Evolutionary conservation across 2,329 filamentous ascomycete species (phyloP).

Genomic region (Cadophora sp.): DNA sequence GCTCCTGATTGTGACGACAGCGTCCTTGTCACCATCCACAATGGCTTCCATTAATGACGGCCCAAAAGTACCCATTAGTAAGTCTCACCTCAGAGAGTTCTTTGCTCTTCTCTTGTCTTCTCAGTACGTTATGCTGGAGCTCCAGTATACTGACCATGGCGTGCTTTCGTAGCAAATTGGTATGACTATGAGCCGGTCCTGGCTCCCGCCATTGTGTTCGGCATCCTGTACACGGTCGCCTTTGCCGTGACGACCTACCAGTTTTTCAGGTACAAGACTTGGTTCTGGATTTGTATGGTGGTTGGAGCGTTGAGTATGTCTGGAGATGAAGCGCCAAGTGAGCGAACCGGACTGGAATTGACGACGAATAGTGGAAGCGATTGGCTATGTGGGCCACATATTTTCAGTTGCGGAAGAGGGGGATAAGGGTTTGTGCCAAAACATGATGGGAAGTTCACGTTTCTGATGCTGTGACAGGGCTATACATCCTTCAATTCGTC

Average conservation of each 20-base stretch:
- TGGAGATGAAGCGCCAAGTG: not conserved
- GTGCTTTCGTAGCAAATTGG: not conserved
- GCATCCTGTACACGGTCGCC: not conserved
- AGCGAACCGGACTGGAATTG: not conserved
- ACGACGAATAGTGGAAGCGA: not conserved
- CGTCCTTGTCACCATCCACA: not conserved
- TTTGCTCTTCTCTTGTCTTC: not conserved
- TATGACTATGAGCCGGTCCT: not conserved
- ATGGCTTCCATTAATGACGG: not conserved
- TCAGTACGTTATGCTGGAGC: not conserved
- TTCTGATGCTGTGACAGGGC: not conserved
- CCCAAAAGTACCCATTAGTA: not conserved
- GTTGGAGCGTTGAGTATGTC: not conserved
- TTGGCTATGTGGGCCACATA: conserved; percentile 6
- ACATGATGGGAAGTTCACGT: not conserved
- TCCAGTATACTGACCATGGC: not conserved
- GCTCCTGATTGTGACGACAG: not conserved
- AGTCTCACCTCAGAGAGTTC: not conserved
- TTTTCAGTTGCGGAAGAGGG: not conserved
- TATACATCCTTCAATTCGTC: conserved; percentile 4
- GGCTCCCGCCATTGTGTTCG: not conserved
- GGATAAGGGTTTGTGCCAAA: not conserved
- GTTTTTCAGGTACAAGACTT: not conserved
- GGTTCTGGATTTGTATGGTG: no score
- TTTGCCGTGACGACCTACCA: not conserved